phyloP scores from a whole-genome alignment of 2,329 filamentous ascomycete genomes.

The Aspergillus pseudoterreus region DNA sequence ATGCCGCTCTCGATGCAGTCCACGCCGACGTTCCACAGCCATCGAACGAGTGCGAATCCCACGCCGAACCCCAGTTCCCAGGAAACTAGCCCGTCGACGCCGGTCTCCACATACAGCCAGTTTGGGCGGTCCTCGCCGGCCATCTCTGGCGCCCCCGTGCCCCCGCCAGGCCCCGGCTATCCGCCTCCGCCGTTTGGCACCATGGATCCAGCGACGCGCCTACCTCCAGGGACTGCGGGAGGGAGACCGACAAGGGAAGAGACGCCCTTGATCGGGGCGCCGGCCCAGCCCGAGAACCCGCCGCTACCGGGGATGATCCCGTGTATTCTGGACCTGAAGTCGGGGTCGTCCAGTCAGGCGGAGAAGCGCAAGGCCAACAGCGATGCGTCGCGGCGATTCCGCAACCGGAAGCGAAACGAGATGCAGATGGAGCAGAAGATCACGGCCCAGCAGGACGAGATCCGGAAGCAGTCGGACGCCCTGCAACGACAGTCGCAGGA shows the following conservation, averaged over 20 bases:
- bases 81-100: constrained; percentile 34
- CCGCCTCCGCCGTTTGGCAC: constrained; percentile 9
- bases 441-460: constrained; percentile 34
- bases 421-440: constrained; percentile 38
- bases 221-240: constrained; percentile 19
- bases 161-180: constrained; percentile 14
- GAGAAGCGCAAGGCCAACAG: constrained; percentile 43
- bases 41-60: constrained; percentile 28
- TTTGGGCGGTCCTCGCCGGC: constrained; percentile 30
- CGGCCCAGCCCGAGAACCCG: constrained; percentile 11
- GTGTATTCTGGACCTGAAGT: constrained; percentile 37
- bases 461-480: constrained; percentile 27
- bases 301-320: constrained; percentile 31
- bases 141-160: constrained; percentile 16
- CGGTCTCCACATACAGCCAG: constrained; percentile 30
- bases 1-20: constrained; percentile 27
- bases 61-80: constrained; percentile 31
- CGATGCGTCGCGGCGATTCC: constrained; percentile 39
- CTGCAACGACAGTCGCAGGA: constrained; percentile 32
- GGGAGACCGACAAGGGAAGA: constrained; percentile 19
- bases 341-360: constrained; percentile 39
- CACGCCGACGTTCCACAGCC: constrained; percentile 30
- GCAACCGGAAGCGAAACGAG: constrained; percentile 40
- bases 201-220: constrained; percentile 24
- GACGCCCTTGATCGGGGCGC: constrained; percentile 5